Evolutionary conservation across 495 filamentous ascomycete species (phyloP).

Genomic region (Talaromyces adpressus): DNA sequence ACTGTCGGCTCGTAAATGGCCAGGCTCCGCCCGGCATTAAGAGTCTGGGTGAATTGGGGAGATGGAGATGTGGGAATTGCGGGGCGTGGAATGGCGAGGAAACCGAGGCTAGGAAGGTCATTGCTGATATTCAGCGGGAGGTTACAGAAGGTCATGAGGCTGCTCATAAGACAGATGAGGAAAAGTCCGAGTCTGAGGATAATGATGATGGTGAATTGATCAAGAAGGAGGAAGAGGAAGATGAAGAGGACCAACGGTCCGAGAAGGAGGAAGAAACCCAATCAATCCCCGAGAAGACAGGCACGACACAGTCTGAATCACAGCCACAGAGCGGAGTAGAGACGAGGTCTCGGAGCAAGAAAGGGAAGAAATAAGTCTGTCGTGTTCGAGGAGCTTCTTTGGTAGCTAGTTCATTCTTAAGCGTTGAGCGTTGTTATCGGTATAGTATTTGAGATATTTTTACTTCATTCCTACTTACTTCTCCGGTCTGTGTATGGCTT

Average conservation of each 20-base stretch:
- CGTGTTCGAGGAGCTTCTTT: neutral
- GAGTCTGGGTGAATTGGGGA: slow-evolving; percentile 70
- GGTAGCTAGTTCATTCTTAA: neutral
- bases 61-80: slow-evolving; percentile 85
- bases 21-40: slow-evolving; percentile 87
- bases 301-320: neutral
- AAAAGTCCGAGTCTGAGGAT: neutral
- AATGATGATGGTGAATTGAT: neutral
- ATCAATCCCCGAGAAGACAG: neutral
- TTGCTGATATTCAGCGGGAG: slow-evolving; percentile 18
- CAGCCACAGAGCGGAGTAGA: neutral
- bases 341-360: neutral
- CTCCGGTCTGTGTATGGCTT: neutral
- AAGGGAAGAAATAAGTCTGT: neutral
- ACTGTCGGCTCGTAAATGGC: slow-evolving; percentile 87
- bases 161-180: neutral
- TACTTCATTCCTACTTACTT: neutral
- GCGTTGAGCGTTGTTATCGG: neutral
- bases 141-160: neutral
- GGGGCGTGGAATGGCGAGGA: slow-evolving; percentile 78
- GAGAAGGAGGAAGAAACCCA: neutral
- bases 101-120: slow-evolving; percentile 58
- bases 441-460: neutral
- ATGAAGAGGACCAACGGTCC: neutral
- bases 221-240: neutral